A percentile compares a stretch with the other conserved stretches of the same genome.
phyloP scores from a whole-genome alignment of 441 rosid genomes.

The Geranium incanum region DNA sequence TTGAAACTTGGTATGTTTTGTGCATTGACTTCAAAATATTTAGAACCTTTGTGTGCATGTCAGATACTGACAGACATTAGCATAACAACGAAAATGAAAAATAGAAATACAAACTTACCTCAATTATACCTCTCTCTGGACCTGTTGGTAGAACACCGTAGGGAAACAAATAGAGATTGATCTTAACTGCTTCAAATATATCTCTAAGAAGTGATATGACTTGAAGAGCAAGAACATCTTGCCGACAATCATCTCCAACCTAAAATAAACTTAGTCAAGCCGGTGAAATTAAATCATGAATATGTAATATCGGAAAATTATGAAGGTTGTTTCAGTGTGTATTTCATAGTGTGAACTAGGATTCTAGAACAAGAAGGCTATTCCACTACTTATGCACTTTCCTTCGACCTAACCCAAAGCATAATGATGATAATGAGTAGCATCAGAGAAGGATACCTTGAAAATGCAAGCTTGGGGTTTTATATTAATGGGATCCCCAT shows the following conservation, averaged over 20 bases:
- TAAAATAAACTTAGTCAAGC: conserved; percentile 20
- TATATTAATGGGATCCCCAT: conserved; percentile 51
- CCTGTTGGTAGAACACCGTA: conserved; percentile 99
- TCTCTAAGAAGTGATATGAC: conserved; percentile 90
- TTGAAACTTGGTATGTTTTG: not conserved
- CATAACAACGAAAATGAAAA: not conserved
- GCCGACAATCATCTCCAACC: conserved; percentile 99
- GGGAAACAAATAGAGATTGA: conserved; percentile 83
- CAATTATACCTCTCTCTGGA: conserved; percentile 85
- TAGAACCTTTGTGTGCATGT: not conserved
- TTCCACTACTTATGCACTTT: not conserved
- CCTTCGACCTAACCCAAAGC: not conserved
- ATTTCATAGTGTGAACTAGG: not conserved
- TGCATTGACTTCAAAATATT: not conserved
- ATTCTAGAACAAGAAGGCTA: not conserved
- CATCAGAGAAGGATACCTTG: conserved; percentile 47
- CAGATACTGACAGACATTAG: conserved; percentile 1
- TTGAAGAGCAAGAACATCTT: conserved; percentile 98
- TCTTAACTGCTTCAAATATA: conserved; percentile 81
- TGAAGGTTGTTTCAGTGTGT: not conserved
- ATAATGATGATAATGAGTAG: conserved; percentile 1
- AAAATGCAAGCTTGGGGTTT: conserved; percentile 95
- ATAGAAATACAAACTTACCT: conserved; percentile 40
- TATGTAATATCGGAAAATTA: not conserved
- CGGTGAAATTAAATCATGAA: not conserved